Evolutionary conservation across 2,329 filamentous ascomycete genomes (phyloP).

Genomic region (Microdochium bolleyi): DNA sequence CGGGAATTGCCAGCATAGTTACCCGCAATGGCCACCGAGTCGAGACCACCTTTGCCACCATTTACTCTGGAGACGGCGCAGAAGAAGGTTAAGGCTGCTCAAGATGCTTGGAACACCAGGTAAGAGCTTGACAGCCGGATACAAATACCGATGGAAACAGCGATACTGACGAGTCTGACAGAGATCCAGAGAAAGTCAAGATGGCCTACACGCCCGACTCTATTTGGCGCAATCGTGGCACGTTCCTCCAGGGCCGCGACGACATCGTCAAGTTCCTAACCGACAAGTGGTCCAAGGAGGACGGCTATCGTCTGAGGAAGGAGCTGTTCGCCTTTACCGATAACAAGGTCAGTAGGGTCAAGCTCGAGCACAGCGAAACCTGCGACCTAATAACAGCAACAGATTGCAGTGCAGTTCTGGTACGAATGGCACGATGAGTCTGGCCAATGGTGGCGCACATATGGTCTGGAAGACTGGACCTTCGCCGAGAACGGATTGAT

Average conservation of each 20-base stretch:
- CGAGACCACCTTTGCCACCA: conserved; percentile 50
- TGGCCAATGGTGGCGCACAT: conserved; percentile 80
- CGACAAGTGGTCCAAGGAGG: conserved; percentile 67
- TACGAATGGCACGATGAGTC: conserved; percentile 67
- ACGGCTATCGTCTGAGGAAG: conserved; percentile 68
- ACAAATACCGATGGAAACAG: neutral
- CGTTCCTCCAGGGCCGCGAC: conserved; percentile 61
- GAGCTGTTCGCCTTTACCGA: conserved; percentile 73
- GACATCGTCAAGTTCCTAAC: conserved; percentile 61
- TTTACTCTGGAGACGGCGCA: conserved; percentile 66
- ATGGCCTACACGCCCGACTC: conserved; percentile 68
- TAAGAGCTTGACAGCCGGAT: conserved; percentile 22
- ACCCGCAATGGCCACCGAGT: neutral
- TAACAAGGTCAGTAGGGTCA: conserved; percentile 38
- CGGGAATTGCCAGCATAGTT: neutral
- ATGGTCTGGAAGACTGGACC: conserved; percentile 76
- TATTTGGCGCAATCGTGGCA: conserved; percentile 72
- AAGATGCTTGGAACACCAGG: conserved; percentile 76
- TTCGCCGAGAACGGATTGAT: conserved; percentile 63
- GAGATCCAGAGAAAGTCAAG: conserved; percentile 57
- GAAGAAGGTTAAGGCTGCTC: conserved; percentile 75
- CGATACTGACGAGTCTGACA: conserved; percentile 18
- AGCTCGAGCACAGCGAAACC: neutral
- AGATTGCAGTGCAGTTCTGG: conserved; percentile 87
- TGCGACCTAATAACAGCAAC: neutral